Evolutionary conservation across 1,284 basidiomycete genomes (phyloP).

Genomic region (Fomitopsis betulina): DNA sequence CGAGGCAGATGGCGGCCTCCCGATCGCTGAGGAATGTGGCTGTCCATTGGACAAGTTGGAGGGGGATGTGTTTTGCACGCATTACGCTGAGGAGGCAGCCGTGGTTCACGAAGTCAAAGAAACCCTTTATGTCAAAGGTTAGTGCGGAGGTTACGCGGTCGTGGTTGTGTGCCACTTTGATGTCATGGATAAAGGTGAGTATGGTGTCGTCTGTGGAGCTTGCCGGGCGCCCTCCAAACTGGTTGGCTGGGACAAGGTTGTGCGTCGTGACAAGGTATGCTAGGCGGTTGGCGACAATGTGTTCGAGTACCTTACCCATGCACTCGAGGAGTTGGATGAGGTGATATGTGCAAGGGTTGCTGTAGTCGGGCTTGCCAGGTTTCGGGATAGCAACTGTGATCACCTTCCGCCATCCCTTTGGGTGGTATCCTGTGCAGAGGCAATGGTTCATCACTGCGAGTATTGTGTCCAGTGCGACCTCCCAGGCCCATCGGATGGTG

Average conservation of each 20-base stretch:
- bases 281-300: constrained; percentile 10
- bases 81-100: not conserved
- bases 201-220: constrained; percentile 9
- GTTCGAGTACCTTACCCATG: constrained; percentile 17
- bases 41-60: constrained; percentile 6
- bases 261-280: constrained; percentile 3
- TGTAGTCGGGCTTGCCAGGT: constrained; percentile 3
- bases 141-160: constrained; percentile 4
- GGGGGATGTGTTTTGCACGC: not conserved
- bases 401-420: not conserved
- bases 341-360: constrained; percentile 14
- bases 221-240: constrained; percentile 16
- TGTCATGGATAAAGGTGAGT: constrained; percentile 7
- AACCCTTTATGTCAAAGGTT: constrained; percentile 10
- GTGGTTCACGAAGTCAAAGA: constrained; percentile 9
- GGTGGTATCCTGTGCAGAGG: constrained; percentile 2
- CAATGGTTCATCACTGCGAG: not conserved
- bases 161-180: constrained; percentile 4
- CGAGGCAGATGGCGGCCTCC: constrained; percentile 3
- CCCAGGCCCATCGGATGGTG: constrained; percentile 17
- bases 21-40: constrained; percentile 4
- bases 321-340: constrained; percentile 17
- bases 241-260: constrained; percentile 12
- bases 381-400: constrained; percentile 1
- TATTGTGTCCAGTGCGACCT: constrained; percentile 4